Base-by-base conservation (phyloP, 306 rosid genomes). In the Oemleria cerasiformis region DNA sequence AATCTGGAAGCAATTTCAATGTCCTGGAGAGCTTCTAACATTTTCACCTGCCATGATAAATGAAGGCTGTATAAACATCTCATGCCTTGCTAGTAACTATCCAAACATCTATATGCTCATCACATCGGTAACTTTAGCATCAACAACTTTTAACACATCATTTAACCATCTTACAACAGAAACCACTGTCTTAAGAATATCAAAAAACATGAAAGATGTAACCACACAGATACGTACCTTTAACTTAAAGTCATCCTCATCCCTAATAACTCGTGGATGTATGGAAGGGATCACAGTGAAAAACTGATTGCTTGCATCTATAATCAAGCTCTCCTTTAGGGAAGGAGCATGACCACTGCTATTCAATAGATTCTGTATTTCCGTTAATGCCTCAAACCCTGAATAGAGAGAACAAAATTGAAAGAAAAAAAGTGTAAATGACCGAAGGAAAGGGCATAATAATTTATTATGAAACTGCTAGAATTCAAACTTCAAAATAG, bases 21-120 rank as follows among this genome's bases (percentile, higher is more conserved):
- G 77, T 94, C 96, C 83, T 94, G 97, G 77, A 94, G 99, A 73
- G 99, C 96, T 81, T 94, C 99, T 75, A 94, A 84, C 97, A 94
- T 94, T 93, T 93, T 94, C 84, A 94, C 93, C 99, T 93, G 77
- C 73, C 75, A 78, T 59, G 77, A 63, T 79, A 70, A 17, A 43
- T 23, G 43, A 7, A 43, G 15, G 56, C 44, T n/a, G 34, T 36
- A 20, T 40, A 14, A 69, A 43, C 65, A 62, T 25, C 42, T 57
- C 10, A 43, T 9, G 13, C 55, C 43, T 70, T 43, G 55, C 47
- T 44, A 44, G n/a, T 36, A 11, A n/a, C n/a, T 5, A 41, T 51
- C 30, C 36, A 1, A n/a, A 60, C 69, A 55, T 15, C 53, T 41
- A 39, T 36, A 36, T 67, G 71, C 48, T 51, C 38, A 40, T 55